Base-by-base conservation (phyloP, 257 asterid species). In the Solanum rostratum region DNA sequence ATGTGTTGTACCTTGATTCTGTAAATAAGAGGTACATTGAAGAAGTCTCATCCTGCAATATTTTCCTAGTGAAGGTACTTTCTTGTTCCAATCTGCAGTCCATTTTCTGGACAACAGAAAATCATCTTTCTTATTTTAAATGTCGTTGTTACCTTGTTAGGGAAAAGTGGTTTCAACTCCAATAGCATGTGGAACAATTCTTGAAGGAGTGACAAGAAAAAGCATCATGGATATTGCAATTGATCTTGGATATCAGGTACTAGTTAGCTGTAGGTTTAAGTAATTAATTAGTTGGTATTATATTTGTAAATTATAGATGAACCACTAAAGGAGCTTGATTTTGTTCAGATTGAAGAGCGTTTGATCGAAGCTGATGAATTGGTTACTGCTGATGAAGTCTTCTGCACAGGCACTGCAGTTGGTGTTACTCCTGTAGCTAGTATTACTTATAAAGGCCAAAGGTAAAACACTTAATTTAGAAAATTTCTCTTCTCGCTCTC, bases 391-490 rank as follows among this genome's bases (percentile, higher is more conserved):
- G 78, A 68, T 68, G 78, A 68, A 68, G 78, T 68, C 2, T 68
- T 68, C 50, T 68, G 78, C 78, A 68, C 78, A 1, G 78, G 78
- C 15, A 68, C 78, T 4, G 50, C 78, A 37, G 78, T 92, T 37
- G 93, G 91, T 37, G 91, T 95, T 90, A 93, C 93, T 39, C 89
- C 94, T 1, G 98, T 93, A 41, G 98, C 97, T 57, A 95, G 93
- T 45, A 83, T 93, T 24, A 88, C 96, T 1, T 90, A 91, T 89
- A 68, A 68, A 68, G 78, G 78, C 78, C 45, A 68, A 68, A 68
- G 78, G 78, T 68, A 68, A 37, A 14, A 68, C 30, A 68, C 63
- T 55, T 55, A n/a, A 10, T 20, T 18, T 20, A 55, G 12, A 55
- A 55, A 54, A 16, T 54, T 54, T 54, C 60, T 18, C 60, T 16